Evolutionary conservation across 257 asterid genomes (phyloP).

Genomic region (Solanum appendiculatum): DNA sequence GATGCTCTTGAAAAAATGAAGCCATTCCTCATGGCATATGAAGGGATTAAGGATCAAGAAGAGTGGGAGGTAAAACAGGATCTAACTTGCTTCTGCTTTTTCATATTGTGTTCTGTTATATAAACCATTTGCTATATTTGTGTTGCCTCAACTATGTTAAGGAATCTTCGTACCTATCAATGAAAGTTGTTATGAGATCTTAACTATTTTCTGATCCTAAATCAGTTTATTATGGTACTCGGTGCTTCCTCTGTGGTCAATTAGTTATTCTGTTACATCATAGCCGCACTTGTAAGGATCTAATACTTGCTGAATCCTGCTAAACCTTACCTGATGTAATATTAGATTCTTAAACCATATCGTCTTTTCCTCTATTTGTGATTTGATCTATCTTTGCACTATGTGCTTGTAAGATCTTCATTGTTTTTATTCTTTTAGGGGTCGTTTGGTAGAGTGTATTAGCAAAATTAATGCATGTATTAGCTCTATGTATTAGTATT

Average conservation of each 20-base stretch:
- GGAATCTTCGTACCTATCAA: background rate
- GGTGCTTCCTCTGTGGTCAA: background rate
- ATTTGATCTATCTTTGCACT: background rate
- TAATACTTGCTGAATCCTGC: background rate
- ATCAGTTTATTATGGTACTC: background rate
- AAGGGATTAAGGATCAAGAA: constrained; percentile 67
- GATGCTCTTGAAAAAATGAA: constrained; percentile 89
- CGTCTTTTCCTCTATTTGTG: background rate
- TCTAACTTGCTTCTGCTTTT: background rate
- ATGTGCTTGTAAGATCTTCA: background rate
- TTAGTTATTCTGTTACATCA: background rate
- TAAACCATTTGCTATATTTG: background rate
- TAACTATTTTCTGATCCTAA: background rate
- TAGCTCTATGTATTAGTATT: too few relatives aligned
- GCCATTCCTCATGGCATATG: constrained; percentile 77
- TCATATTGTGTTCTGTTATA: background rate
- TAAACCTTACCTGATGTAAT: background rate
- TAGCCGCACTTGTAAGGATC: background rate
- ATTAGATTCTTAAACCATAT: background rate
- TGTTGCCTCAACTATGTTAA: background rate
- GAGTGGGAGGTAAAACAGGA: constrained; percentile 83
- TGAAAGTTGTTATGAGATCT: background rate
- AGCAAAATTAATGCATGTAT: too few relatives aligned
- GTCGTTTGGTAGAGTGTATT: too few relatives aligned
- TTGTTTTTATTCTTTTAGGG: too few relatives aligned